A percentile compares a stretch with the other conserved stretches of the same genome.
Evolutionary conservation across 75 land plant species (phyloP).

Genomic region (Cupressus sempervirens): DNA sequence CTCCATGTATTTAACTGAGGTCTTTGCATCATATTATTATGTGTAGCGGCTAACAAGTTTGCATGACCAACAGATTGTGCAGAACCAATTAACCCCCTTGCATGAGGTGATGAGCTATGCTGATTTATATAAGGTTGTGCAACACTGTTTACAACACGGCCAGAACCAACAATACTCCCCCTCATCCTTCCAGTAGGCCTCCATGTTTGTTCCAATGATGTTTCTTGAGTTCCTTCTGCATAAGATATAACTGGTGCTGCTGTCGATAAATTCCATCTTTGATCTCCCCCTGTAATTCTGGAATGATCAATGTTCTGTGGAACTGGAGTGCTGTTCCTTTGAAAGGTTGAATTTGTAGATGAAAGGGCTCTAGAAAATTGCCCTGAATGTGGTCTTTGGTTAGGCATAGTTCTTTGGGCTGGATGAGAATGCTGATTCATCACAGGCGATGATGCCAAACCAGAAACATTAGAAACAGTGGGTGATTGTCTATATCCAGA

Average conservation of each 20-base stretch:
- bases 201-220: slow-evolving; percentile 38
- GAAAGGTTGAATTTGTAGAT: slow-evolving; percentile 10
- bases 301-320: slow-evolving; percentile 3
- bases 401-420: slow-evolving; percentile 14
- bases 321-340: background rate
- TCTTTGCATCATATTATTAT: slow-evolving; percentile 8
- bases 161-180: slow-evolving; percentile 32
- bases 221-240: slow-evolving; percentile 10
- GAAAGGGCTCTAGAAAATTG: slow-evolving; percentile 9
- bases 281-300: slow-evolving; percentile 17
- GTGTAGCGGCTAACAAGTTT: background rate
- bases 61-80: slow-evolving; percentile 1
- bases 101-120: slow-evolving; percentile 1
- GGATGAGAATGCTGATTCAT: slow-evolving; percentile 11
- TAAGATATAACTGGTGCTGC: background rate
- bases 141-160: slow-evolving; percentile 2
- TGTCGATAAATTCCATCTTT: slow-evolving; percentile 7
- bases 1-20: background rate
- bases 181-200: slow-evolving; percentile 63
- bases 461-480: background rate
- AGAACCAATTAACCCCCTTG: slow-evolving; percentile 5
- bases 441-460: background rate
- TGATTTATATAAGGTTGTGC: slow-evolving; percentile 10
- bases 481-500: background rate
- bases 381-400: slow-evolving; percentile 5